Base-by-base conservation (phyloP, 1,284 basidiomycete genomes). In the Sanghuangporus baumii region DNA sequence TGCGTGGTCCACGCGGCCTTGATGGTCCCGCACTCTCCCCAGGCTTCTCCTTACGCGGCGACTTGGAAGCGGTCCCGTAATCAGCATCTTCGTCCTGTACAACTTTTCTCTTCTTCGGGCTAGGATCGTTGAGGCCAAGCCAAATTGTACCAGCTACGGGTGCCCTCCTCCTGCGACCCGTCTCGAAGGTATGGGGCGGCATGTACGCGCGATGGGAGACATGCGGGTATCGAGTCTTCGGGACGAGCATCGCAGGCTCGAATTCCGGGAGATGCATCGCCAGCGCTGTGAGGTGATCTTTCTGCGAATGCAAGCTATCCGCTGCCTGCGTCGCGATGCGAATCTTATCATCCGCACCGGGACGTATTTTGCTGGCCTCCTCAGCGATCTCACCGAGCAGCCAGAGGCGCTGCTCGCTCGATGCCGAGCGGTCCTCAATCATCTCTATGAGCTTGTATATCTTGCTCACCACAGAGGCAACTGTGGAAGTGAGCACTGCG, bases 301-400 rank as follows among this genome's bases (percentile, higher is more conserved):
- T 81, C 74, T 95, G 91, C 4, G 79, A 77, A 66, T 86, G 85
- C 72, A 96, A 83, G 75, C 86, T 92, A 76, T 99, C 96, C 60
- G 94, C 94, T 9, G 96, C 96, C 68, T 91, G 91, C 68, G 91
- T 94, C 9, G 95, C 95, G 63, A 98, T 95, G 70, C 96, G 86
- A 73, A 99, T 98, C 82, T 99, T 99, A 86, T 99, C 96, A 74
- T 99, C 97, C 51, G 93, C 94, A 46, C 97, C 97, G 64, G 96
- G 86, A 74, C 95, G 95, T 78, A 98, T 93, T 55, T 91, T 84
- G 47, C 84, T 79, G 0, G 95, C 94, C 74, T 98, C 96, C 66
- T 98, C 95, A 9, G 95, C 94, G 70, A 98, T 94, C 73, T 97
- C 93, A 65, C 88, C 85, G 65, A 99, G 85, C 36, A 96, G 85